These are phyloP conservation scores for Eimeria maxima DNA, from an alignment of 169 alveolate species.

Conservation along the genomic window DNA sequence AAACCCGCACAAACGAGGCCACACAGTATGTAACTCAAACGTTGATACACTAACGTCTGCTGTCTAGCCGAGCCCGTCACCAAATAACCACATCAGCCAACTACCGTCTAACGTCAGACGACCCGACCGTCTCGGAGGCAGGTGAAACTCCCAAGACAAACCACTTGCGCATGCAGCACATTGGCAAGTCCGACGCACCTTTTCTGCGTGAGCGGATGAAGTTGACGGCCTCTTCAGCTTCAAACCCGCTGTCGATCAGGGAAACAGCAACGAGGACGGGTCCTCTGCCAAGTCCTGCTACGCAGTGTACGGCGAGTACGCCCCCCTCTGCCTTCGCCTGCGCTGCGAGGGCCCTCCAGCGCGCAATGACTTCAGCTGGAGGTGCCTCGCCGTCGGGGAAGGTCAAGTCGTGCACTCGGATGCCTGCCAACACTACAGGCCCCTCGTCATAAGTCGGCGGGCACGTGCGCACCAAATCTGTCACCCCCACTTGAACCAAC, in stretches of 20 bases:
- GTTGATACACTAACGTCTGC: too few relatives aligned
- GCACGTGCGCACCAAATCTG: slow-evolving; percentile 94
- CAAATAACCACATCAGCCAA: too few relatives aligned
- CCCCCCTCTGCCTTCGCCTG: slow-evolving; percentile 83
- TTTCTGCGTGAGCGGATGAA: slow-evolving; percentile 93
- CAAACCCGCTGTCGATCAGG: slow-evolving; percentile 94
- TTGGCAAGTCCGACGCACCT: slow-evolving; percentile 77
- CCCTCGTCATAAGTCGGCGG: slow-evolving; percentile 92
- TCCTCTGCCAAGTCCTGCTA: slow-evolving; percentile 96
- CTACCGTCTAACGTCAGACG: too few relatives aligned
- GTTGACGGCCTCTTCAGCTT: slow-evolving; percentile 93
- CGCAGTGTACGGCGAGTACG: slow-evolving; percentile 96
- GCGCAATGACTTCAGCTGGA: slow-evolving; percentile 90
- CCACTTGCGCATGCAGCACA: not conserved
- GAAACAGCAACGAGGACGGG: slow-evolving; percentile 95
- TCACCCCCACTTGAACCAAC: slow-evolving; percentile 91
- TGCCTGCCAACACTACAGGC: slow-evolving; percentile 87
- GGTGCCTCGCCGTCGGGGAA: slow-evolving; percentile 97
- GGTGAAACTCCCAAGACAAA: too few relatives aligned
- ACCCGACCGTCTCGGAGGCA: too few relatives aligned
- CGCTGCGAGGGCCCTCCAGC: slow-evolving; percentile 89
- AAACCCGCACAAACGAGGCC: not conserved
- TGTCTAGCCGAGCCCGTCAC: too few relatives aligned
- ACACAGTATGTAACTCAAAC: too few relatives aligned
- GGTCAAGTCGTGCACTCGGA: slow-evolving; percentile 89